These are phyloP conservation scores for Sporothrix curviconia DNA, from an alignment of 2,329 filamentous ascomycete species.

Conservation along the genomic window DNA sequence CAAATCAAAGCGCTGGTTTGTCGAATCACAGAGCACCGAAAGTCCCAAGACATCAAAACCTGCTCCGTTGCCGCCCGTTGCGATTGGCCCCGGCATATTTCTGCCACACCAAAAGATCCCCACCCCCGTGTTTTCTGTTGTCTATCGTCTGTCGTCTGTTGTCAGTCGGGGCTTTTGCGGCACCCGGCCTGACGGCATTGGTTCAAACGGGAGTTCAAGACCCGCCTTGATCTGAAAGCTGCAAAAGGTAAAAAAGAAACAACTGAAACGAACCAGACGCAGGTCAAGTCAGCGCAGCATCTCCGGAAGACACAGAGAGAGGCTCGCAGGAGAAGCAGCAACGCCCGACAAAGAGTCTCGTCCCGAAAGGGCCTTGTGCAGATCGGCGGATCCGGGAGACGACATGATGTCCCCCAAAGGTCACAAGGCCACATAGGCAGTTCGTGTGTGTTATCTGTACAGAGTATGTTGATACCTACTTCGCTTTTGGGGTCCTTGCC, in stretches of 20 bases:
- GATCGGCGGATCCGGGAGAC: conserved; percentile 15
- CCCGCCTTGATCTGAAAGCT: not conserved
- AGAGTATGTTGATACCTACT: no score
- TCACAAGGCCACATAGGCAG: not conserved
- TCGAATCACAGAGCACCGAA: no score
- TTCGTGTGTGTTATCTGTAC: no score
- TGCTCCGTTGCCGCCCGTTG: no score
- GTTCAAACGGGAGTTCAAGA: not conserved
- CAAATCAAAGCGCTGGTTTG: no score
- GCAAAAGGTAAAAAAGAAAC: no score
- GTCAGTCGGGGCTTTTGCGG: not conserved
- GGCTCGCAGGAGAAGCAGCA: not conserved
- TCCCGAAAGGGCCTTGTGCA: conserved; percentile 18
- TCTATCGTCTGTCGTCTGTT: no score
- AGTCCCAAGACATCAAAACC: no score
- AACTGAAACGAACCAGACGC: no score
- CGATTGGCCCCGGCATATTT: not conserved
- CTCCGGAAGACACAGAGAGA: not conserved
- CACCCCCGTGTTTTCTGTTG: not conserved
- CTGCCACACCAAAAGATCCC: no score
- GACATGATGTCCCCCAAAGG: not conserved
- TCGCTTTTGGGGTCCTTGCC: not conserved
- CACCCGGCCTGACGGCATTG: not conserved
- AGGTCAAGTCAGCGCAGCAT: no score
- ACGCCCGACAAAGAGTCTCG: not conserved